Evolutionary conservation across 2,329 filamentous ascomycete genomes (phyloP), one percentile per base, ranked within the genome.

Genomic region (Cryphonectria japonica): DNA sequence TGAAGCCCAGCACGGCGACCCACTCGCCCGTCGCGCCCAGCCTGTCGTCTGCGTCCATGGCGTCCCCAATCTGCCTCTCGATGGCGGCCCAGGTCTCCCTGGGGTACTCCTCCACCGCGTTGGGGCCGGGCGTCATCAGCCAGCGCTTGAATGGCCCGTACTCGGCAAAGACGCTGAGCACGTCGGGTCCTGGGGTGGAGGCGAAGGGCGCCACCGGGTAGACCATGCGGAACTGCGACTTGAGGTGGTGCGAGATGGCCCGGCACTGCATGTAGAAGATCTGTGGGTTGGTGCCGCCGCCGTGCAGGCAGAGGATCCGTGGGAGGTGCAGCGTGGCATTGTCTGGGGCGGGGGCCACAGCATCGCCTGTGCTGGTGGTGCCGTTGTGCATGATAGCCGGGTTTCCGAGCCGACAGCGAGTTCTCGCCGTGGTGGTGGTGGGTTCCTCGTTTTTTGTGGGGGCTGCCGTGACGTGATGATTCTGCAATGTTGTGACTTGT

Each of bases 251-350:
- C 66, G 80, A 78, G 68, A 88, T 75, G 73, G 82, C 82, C 73
- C 92, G 91, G 75, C 89, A 88, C 81, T 95, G 92, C 14, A 86
- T 79, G 72, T 85, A 83, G 82, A 94, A 94, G 78, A 94, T 88
- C 57, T 84, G 78, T n/a, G 86, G 89, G 76, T 92, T 94, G 74
- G 91, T 89, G 72, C 92, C 92, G 76, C 92, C 92, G 78, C 92
- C 92, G 79, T 95, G 92, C n/a, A 95, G 88, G 80, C 92, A 94
- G 75, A 95, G 89, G 75, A 95, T 89, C 71, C 92, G 90, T 3
- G 92, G 92, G 39, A 85, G 82, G 71, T 78, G 65, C 16, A 72
- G 61, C 19, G 71, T 72, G 0, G 65, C 50, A 7, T 54, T 63
- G 54, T 68, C 54, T 88, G 0, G 88, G 81, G 7, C 32, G 87